Evolutionary conservation across 192 early-diverging fungal species (phyloP).

Genomic region (Linnemannia schmuckeri): DNA sequence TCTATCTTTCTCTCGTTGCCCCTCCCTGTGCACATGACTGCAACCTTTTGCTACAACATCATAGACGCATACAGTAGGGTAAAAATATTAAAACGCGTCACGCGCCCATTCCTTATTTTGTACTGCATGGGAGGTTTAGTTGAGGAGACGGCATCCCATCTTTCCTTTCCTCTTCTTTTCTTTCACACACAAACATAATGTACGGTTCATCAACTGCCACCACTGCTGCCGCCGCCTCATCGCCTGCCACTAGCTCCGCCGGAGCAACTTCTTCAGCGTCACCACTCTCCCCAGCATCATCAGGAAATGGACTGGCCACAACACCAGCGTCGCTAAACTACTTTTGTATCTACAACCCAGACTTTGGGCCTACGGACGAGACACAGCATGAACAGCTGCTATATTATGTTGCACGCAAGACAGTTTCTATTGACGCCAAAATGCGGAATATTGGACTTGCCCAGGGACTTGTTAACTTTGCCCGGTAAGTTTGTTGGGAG

Average conservation of each 20-base stretch:
- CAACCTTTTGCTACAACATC: not conserved
- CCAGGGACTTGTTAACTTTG: slow-evolving; percentile 79
- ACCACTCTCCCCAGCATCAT: slow-evolving; percentile 5
- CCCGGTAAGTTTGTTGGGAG: slow-evolving; percentile 53
- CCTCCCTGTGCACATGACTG: not conserved
- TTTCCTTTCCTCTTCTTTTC: not conserved
- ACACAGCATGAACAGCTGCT: slow-evolving; percentile 82
- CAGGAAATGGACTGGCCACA: slow-evolving; percentile 19
- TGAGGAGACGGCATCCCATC: not conserved
- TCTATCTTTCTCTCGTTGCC: not conserved
- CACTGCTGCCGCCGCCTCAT: slow-evolving; percentile 9
- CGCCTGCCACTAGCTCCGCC: slow-evolving; percentile 2
- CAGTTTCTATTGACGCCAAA: slow-evolving; percentile 80
- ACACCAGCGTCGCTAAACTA: slow-evolving; percentile 70
- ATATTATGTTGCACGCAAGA: slow-evolving; percentile 77
- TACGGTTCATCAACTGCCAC: slow-evolving; percentile 23
- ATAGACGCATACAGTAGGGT: not conserved
- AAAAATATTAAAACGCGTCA: not conserved
- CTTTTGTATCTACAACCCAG: slow-evolving; percentile 83
- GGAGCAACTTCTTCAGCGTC: slow-evolving; percentile 17
- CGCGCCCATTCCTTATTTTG: not conserved
- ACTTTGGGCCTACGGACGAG: slow-evolving; percentile 74
- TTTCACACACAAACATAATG: slow-evolving; percentile 7
- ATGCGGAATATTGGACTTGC: slow-evolving; percentile 82
- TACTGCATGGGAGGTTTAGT: not conserved